Evolutionary conservation across 2,329 filamentous ascomycete genomes (phyloP).

Genomic region (Davidsoniella eucalypti): DNA sequence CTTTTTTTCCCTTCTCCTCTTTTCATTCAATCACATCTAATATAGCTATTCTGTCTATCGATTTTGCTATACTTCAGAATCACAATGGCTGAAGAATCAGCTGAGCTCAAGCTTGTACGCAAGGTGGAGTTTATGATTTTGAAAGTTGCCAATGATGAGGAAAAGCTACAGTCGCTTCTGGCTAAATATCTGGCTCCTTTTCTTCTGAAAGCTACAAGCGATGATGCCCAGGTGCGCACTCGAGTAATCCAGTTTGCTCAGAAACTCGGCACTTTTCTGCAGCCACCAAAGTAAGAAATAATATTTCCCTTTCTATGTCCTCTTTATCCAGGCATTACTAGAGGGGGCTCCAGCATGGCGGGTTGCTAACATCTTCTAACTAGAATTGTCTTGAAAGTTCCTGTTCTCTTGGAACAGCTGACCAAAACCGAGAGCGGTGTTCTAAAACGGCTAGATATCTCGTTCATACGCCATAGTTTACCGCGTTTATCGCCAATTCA

Average conservation of each 20-base stretch:
- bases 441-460: conserved; percentile 73
- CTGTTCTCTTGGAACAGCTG: conserved; percentile 75
- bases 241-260: conserved; percentile 43
- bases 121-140: conserved; percentile 72
- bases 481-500: conserved; percentile 36
- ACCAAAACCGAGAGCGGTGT: conserved; percentile 57
- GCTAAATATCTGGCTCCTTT: conserved; percentile 66
- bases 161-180: conserved; percentile 63
- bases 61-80: too few relatives aligned
- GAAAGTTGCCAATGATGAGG: conserved; percentile 64
- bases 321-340: neutral
- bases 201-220: conserved; percentile 72
- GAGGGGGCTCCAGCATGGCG: neutral
- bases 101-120: conserved; percentile 59
- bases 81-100: too few relatives aligned
- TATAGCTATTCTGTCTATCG: too few relatives aligned
- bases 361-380: neutral
- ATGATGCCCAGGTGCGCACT: conserved; percentile 61
- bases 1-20: too few relatives aligned
- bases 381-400: conserved; percentile 65
- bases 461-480: conserved; percentile 73
- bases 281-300: conserved; percentile 29
- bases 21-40: too few relatives aligned
- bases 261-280: conserved; percentile 37
- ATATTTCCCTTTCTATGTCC: neutral